Base-by-base conservation (phyloP, 306 rosid species). In the Elaeagnus macrophylla region DNA sequence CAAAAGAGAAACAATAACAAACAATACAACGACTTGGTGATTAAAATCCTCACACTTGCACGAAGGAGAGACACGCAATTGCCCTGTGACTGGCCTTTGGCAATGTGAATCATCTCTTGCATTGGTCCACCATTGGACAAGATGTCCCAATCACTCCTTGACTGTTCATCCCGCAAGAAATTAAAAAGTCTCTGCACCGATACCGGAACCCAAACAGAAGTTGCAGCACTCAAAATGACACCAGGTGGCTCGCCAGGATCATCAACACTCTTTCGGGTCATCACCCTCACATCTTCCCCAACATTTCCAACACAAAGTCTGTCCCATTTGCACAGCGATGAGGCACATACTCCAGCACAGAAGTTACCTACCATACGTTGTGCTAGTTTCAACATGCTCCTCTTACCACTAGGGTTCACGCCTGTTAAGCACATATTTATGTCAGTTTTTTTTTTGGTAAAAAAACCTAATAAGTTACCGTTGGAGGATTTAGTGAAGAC, bases 121-220 rank as follows among this genome's bases (percentile, higher is more conserved):
- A 80, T 77, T 7, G 83, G 67, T 19, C 71, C 78, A 13, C 72
- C 75, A 1, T 54, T 54, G 47, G 84, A 77, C 57, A 84, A 54
- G 66, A 75, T 53, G 60, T 84, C 97, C 97, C 97, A 91, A 59
- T 80, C 72, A 0, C 79, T 68, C 62, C 97, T 75, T 11, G 67
- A 32, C 17, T 48, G 75, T 37, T 66, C 84, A 1, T 86, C 83
- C 9, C 77, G 70, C 48, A 91, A 51, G 70, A 86, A 84, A 41
- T 75, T 76, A 57, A 86, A 91, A 71, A 86, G 37, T 54, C 73
- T 72, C 41, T 69, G 69, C 19, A 75, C 77, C 2, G 93, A 37
- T 11, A 84, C 72, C 0, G 96, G 93, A 59, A 91, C 39, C 94
- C 94, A 86, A 51, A 91, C 81, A 49, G 89, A 74, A 11, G 95